Conservation (phyloP, 495 filamentous ascomycete genomes). For the Aspergillus taichungensis region DNA sequence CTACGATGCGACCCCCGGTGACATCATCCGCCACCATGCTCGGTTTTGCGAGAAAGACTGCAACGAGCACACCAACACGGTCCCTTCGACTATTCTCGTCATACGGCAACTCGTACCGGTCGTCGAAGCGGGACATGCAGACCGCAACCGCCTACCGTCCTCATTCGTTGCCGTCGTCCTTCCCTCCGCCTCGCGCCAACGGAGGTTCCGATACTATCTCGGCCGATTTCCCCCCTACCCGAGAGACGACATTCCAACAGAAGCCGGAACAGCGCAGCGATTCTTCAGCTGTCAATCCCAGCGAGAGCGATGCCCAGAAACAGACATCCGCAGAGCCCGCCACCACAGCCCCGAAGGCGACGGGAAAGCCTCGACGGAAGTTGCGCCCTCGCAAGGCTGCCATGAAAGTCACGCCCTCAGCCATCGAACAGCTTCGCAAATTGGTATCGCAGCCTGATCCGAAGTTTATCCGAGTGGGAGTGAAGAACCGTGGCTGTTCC, state of each 20-base stretch:
- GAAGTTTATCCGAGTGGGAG: conserved; percentile 87
- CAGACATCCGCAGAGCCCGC: conserved; percentile 29
- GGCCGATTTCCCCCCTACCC: conserved; percentile 29
- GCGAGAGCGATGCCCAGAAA: conserved; percentile 61
- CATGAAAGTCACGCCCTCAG: conserved; percentile 72
- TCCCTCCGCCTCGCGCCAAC: conserved; percentile 59
- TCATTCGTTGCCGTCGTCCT: conserved; percentile 53
- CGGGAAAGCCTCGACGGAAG: conserved; percentile 47
- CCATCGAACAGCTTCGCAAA: conserved; percentile 63
- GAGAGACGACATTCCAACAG: conserved; percentile 15
- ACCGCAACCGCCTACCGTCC: conserved; percentile 73
- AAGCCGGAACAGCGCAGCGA: conserved; percentile 10
- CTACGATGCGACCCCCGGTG: conserved; percentile 30
- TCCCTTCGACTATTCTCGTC: conserved; percentile 61
- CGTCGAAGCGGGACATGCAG: conserved; percentile 57
- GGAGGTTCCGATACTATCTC: conserved; percentile 60
- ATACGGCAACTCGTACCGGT: conserved; percentile 40
- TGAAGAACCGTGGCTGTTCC: conserved; percentile 92
- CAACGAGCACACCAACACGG: conserved; percentile 39
- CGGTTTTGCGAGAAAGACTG: conserved; percentile 37
- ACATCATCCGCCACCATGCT: conserved; percentile 49
- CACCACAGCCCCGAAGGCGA: conserved; percentile 25
- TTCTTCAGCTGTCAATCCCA: conserved; percentile 26
- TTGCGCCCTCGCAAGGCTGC: conserved; percentile 83
- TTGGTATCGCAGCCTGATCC: conserved; percentile 75